Base-by-base conservation (phyloP, 2,329 filamentous ascomycete genomes). In the Exophiala oligosperma region DNA sequence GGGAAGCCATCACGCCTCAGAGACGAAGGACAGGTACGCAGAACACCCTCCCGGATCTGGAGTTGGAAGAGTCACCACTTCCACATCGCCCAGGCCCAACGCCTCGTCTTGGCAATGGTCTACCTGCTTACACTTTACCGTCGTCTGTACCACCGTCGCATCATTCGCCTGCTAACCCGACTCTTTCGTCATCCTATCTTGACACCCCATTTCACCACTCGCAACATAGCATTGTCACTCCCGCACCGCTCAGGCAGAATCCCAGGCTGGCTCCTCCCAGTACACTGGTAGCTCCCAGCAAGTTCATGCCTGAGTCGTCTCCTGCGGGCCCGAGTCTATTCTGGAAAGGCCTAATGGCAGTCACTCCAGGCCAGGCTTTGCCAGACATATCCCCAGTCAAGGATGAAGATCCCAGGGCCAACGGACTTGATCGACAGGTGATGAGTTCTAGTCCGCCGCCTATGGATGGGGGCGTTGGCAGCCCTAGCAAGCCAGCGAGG, bases 251-350 rank as follows among this genome's bases (percentile, higher is more conserved):
- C 60, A 73, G 77, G 21, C 76, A 80, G 50, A 77, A 79, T 54
- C 77, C 77, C 4, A 74, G 74, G 7, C 70, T 79, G 4, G 77
- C 76, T 11, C 77, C 77, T 6, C 78, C 78, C 0, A 79, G 76
- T 63, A 80, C 78, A 1, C 74, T 76, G 2, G 77, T 78, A 54
- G 73, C 78, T 14, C 78, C 78, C 1, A 79, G 76, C 21, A 79
- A 78, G 62, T 79, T 79, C 65, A 79, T 80, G 77, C 76, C 77
- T 3, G 76, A 79, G 70, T 79, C 77, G 59, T 79, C 76, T 3
- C 78, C 78, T 1, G 77, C 77, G 3, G 66, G 65, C 2, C 65
- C 66, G 29, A 61, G 64, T 32, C 76, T 79, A 44, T 80, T 79
- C 65, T 80, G 77, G 77, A 79, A 78, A 54, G 65, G 65, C 37